Percentiles rank a stretch among this genome's conserved stretches.
phyloP scores from a whole-genome alignment of 257 asterid species.

The Cinchona pubescens region DNA sequence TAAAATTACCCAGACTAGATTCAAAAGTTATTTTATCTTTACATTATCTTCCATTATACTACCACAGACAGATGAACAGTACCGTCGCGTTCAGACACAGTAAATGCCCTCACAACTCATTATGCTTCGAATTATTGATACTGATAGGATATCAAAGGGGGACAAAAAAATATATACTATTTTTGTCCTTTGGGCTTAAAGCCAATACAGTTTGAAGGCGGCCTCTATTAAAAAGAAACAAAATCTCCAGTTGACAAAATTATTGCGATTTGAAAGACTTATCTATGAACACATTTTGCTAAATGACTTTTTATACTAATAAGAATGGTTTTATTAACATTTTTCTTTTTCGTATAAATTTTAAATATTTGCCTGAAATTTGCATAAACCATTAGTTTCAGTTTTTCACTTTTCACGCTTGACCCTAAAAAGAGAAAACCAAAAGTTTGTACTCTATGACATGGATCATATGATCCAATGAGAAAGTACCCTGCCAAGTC shows the following conservation, averaged over 20 bases:
- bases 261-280: neutral
- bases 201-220: slow-evolving; percentile 1
- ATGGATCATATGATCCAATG: slow-evolving; percentile 16
- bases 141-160: neutral
- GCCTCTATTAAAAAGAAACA: neutral
- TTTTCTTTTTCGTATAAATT: neutral
- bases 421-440: neutral
- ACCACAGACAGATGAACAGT: no score
- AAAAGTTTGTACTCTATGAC: neutral
- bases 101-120: neutral
- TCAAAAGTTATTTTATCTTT: no score
- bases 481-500: neutral
- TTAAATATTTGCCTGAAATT: neutral
- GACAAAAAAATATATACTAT: neutral
- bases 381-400: neutral
- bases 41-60: no score
- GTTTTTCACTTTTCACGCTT: neutral
- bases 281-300: neutral
- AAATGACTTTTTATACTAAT: neutral
- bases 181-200: slow-evolving; percentile 1
- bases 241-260: slow-evolving; percentile 8
- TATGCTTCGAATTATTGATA: no score
- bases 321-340: neutral
- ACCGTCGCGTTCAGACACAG: neutral
- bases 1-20: no score